These are phyloP conservation scores for Ophiosphaerella herpotricha DNA, from an alignment of 2,329 filamentous ascomycete genomes.

Conservation along the genomic window DNA sequence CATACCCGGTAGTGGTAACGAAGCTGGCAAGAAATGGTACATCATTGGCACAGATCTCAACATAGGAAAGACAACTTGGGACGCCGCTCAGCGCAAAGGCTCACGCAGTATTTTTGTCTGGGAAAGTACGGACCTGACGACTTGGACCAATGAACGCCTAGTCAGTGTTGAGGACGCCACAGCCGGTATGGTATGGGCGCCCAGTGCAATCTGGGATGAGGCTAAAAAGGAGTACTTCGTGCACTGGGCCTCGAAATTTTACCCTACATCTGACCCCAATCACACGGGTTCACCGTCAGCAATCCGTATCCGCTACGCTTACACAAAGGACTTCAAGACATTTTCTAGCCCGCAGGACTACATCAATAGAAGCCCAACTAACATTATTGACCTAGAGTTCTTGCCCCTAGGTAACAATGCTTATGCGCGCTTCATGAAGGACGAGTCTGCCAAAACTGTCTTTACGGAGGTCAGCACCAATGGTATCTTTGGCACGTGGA, in stretches of 20 bases:
- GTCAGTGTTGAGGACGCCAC: slow-evolving; percentile 57
- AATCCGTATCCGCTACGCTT: slow-evolving; percentile 57
- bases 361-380: slow-evolving; percentile 54
- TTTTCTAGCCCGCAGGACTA: slow-evolving; percentile 58
- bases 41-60: slow-evolving; percentile 61
- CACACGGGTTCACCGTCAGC: slow-evolving; percentile 55
- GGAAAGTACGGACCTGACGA: slow-evolving; percentile 58
- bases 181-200: slow-evolving; percentile 65
- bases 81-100: slow-evolving; percentile 57
- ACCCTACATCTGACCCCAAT: slow-evolving; percentile 52
- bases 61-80: slow-evolving; percentile 59
- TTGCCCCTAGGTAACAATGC: slow-evolving; percentile 50
- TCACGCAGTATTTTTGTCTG: slow-evolving; percentile 60
- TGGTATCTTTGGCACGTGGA: slow-evolving; percentile 60
- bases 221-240: slow-evolving; percentile 53
- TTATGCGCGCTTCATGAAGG: slow-evolving; percentile 62
- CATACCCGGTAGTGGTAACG: slow-evolving; percentile 52
- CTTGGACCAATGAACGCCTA: slow-evolving; percentile 56
- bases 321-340: slow-evolving; percentile 60
- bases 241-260: slow-evolving; percentile 56
- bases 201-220: slow-evolving; percentile 59
- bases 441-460: slow-evolving; percentile 58
- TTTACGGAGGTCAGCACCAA: slow-evolving; percentile 56
- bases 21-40: slow-evolving; percentile 59
- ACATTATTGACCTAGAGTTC: slow-evolving; percentile 63